Conservation (phyloP, 2,329 filamentous ascomycete species). For the Hymenoscyphus occultus region DNA sequence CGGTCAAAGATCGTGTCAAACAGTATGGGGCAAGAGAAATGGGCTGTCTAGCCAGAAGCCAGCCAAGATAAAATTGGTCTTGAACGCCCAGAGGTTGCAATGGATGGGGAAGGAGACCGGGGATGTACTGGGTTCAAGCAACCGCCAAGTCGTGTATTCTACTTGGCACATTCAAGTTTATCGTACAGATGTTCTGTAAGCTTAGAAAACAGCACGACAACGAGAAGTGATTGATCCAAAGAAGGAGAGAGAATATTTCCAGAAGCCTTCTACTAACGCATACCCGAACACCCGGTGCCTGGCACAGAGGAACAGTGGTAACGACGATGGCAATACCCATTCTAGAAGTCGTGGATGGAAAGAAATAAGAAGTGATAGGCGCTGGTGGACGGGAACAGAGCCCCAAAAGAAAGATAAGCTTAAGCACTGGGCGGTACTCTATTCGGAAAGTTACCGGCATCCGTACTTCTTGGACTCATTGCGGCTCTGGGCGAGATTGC, state of each 20-base stretch:
- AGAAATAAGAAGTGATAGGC: background rate
- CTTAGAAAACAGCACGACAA: background rate
- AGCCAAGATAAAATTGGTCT: background rate
- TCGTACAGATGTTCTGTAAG: background rate
- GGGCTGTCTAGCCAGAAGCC: too few relatives aligned
- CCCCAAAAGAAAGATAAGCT: background rate
- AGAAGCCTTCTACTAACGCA: background rate
- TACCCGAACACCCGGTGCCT: too few relatives aligned
- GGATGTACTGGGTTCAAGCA: background rate
- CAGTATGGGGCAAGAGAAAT: too few relatives aligned
- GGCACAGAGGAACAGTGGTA: too few relatives aligned
- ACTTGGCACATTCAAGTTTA: constrained; percentile 9
- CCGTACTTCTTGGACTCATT: background rate
- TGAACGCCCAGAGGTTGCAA: constrained; percentile 6
- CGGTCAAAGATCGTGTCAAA: too few relatives aligned
- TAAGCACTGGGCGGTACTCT: background rate
- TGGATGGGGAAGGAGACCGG: constrained; percentile 10
- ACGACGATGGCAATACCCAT: too few relatives aligned
- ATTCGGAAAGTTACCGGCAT: too few relatives aligned
- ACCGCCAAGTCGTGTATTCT: constrained; percentile 8
- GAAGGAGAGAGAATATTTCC: background rate
- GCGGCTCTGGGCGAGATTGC: constrained; percentile 1
- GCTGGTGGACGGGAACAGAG: background rate
- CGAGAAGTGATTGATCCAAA: background rate
- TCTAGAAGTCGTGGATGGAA: background rate